Evolutionary conservation across 139 green algal genomes (phyloP).

Genomic region (Picochlorum sp.): DNA sequence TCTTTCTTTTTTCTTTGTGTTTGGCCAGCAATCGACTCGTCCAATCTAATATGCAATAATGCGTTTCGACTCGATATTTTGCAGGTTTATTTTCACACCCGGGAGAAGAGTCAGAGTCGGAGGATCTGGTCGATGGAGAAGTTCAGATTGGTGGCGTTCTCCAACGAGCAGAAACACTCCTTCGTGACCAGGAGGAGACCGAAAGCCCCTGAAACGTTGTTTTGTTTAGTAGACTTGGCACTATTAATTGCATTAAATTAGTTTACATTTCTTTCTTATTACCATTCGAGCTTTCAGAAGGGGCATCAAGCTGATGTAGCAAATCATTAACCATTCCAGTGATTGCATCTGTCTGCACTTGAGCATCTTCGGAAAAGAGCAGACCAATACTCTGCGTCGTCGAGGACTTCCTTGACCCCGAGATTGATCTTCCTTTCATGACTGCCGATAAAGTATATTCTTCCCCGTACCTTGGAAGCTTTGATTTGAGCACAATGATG

Average conservation of each 20-base stretch:
- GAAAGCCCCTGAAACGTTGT: too few relatives aligned
- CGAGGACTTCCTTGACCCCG: conserved; percentile 4
- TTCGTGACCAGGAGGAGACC: too few relatives aligned
- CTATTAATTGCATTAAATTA: not conserved
- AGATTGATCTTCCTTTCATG: conserved; percentile 12
- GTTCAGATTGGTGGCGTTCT: too few relatives aligned
- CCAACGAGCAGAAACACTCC: too few relatives aligned
- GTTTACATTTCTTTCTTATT: not conserved
- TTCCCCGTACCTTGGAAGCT: conserved; percentile 13
- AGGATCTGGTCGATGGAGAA: too few relatives aligned
- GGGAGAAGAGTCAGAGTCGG: too few relatives aligned
- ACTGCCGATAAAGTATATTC: conserved; percentile 29
- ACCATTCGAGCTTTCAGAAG: not conserved
- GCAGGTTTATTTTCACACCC: too few relatives aligned
- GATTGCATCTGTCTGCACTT: not conserved
- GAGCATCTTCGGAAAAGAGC: conserved; percentile 39
- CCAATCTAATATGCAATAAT: too few relatives aligned
- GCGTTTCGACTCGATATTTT: too few relatives aligned
- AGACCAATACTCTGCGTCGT: conserved; percentile 12
- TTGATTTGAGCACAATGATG: not conserved
- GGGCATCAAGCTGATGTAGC: not conserved
- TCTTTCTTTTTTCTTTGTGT: too few relatives aligned
- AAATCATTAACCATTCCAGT: not conserved
- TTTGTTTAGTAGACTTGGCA: too few relatives aligned
- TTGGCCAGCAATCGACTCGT: too few relatives aligned